Evolutionary conservation across 306 rosid species (phyloP), one percentile per base, ranked within the genome.

Genomic region (Pyrus betulifolia): DNA sequence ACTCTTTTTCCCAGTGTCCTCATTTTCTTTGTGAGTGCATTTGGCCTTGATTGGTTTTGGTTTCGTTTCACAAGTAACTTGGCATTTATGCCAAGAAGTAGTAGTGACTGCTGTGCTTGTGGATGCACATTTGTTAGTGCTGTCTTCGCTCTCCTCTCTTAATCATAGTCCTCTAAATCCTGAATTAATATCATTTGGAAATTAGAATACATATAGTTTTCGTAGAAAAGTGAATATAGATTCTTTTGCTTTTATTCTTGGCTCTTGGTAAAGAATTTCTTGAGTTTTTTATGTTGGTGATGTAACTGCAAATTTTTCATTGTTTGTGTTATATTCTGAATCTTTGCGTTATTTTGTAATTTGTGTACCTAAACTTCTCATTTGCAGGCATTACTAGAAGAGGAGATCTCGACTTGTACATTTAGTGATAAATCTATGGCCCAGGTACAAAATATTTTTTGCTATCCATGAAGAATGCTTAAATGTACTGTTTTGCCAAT

Each of bases 331-430:
- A 40, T 66, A 18, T 28, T 65, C 57, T 23, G 42, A 59, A 33
- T 15, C 54, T 15, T 18, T 68, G 30, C 8, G 4, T 28, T 14
- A 19, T 42, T 27, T 58, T 22, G 30, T 58, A 11, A 61, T 12
- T 72, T 27, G 71, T n/a, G 23, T 28, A n/a, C 30, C 14, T 66
- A 11, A 33, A 80, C 67, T 63, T 76, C n/a, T 33, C 31, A 58
- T 81, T 73, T 75, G 76, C 88, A 92, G 99, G 99, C 99, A 82
- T 86, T 95, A 77, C 91, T 95, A 60, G 98, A 95, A 87, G 99
- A 95, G 78, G 93, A 93, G 93, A 88, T 95, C 51, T 74, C 87
- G 12, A 80, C 84, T 38, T 88, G 90, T 40, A 83, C 91, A 49
- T 85, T 88, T 76, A 84, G 57, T 38, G 98, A 88, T 51, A 90